Base-by-base conservation (phyloP, 345 rosid genomes). In the Rubroshorea leprosula region DNA sequence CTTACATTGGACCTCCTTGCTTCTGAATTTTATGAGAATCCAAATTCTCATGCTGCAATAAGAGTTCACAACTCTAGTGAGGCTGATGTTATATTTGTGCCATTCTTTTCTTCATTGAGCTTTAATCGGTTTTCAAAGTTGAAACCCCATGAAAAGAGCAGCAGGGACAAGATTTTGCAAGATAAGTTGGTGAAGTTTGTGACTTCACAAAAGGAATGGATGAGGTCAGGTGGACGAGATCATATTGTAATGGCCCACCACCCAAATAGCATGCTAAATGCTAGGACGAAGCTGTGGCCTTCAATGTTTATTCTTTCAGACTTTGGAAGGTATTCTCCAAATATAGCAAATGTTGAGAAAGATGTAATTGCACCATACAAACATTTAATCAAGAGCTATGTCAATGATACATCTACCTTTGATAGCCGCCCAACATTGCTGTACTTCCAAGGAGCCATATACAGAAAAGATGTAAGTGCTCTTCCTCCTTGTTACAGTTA, bases 401-500 rank as follows among this genome's bases (percentile, higher is more conserved):
- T 6, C 18, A 79, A 83, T 46, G 99, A 93, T 67, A 53, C 78
- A 6, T 83, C 90, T 12, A 80, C 69, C 23, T 90, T 85, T 54
- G 85, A 81, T 45, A 74, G 66, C 70, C 94, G 97, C 46, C 84
- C 83, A 3, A 78, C 81, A 39, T 75, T 93, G 78, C 83, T 93
- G 5, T 93, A 83, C 80, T 93, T 93, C 46, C 97, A 87, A 78
- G 99, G 99, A 41, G 96, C 97, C 69, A 90, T 93, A 66, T 78
- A 90, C 73, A 78, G 99, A 54, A 93, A 93, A 85, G 96, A 82
- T 73, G 99, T 89, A 66, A 57, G 96, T 77, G 17, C 47, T 65
- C 70, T 62, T 20, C 51, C 68, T 45, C 59, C 55, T 52, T 22
- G 29, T 24, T 24, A 26, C 16, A 35, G 27, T 22, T 22, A 11